Evolutionary conservation across 371 early-diverging fungal species (phyloP).

Genomic region (Dichotomocladium elegans): DNA sequence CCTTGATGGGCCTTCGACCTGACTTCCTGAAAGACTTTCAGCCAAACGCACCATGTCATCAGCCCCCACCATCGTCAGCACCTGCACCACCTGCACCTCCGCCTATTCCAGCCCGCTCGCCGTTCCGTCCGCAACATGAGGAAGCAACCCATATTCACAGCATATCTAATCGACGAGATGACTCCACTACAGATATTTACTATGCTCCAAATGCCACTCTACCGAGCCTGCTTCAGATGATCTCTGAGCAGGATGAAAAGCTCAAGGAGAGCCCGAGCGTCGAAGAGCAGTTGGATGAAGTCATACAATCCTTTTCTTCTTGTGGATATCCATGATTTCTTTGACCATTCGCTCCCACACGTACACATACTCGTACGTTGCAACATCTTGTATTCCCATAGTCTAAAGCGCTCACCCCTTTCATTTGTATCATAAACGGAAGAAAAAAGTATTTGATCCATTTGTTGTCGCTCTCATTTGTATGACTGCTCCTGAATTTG

Average conservation of each 20-base stretch:
- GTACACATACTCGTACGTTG: no score
- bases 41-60: no score
- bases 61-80: constrained; percentile 8
- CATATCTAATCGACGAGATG: not conserved
- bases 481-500: no score
- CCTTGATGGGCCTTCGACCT: constrained; percentile 12
- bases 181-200: constrained; percentile 29
- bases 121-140: constrained; percentile 20
- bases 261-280: constrained; percentile 13
- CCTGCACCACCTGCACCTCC: constrained; percentile 38
- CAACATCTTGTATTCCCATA: no score
- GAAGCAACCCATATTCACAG: constrained; percentile 3
- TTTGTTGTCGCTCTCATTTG: no score
- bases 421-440: no score
- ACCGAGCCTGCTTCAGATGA: constrained; percentile 34
- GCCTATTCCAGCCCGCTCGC: constrained; percentile 38
- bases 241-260: constrained; percentile 13
- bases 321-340: not conserved
- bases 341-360: no score
- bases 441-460: no score
- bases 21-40: not conserved
- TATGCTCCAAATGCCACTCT: constrained; percentile 34
- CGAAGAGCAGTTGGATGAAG: constrained; percentile 37
- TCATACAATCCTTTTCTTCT: constrained; percentile 18
- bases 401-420: no score